Evolutionary conservation across 2,329 filamentous ascomycete species (phyloP), one percentile per base, ranked within the genome.

Genomic region (Cordyceps militaris): DNA sequence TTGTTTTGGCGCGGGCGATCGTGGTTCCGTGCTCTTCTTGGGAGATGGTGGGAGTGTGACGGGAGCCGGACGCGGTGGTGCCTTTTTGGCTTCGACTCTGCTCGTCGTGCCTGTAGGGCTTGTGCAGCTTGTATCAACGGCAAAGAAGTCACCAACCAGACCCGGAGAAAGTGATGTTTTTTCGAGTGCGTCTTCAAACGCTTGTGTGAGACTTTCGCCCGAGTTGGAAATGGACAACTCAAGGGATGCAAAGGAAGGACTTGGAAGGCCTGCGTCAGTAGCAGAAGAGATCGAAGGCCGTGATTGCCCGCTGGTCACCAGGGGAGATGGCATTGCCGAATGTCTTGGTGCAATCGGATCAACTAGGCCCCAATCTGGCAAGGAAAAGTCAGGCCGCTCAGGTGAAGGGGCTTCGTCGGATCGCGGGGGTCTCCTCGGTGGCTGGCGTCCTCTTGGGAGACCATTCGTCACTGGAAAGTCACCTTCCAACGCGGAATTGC

Each of bases 311-410:
- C 55, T 14, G 0, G 54, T 69, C 1, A 67, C 66, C 7, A 73
- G 67, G 16, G 72, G 72, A 14, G 70, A 64, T 0, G 70, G 69
- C 28, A 74, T 65, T 16, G 72, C 71, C 0, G 72, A 72, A 32
- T 64, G 64, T 49, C 71, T 69, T 1, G 66, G 64, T 24, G 68
- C 63, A 1, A 61, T 60, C 2, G 61, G 60, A 49, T 69, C 66
- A 42, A 71, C 66, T 46, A 65, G 62, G 16, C 63, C 62, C 67
- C 68, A 70, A 51, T 63, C 64, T 7, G 67, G 66, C 2, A 64
- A 60, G 4, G 61, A 49, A 51, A 65, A 55, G 42, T 59, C 55
- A 59, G 59, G 36, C 56, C 42, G 50, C 38, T 52, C 61, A 30
- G 52, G 52, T 11, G 47, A 43, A 7, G 42, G 11, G 4, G 42